Conservation (phyloP, 1,284 basidiomycete species). For the Termitomyces sp. region DNA sequence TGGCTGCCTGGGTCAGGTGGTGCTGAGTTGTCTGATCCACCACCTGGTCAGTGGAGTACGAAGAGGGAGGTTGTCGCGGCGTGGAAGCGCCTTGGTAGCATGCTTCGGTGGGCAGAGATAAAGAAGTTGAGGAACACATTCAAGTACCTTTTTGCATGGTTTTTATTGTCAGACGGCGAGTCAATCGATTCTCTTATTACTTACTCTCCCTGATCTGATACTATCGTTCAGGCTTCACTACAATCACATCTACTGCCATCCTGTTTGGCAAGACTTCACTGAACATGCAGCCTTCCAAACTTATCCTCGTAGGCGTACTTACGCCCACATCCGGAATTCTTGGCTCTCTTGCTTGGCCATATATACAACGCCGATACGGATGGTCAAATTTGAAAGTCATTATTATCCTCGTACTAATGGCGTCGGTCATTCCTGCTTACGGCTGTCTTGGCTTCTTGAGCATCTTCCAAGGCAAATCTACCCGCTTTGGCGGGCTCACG, state of each 20-base stretch:
- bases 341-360: slow-evolving; percentile 71
- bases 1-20: slow-evolving; percentile 53
- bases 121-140: slow-evolving; percentile 78
- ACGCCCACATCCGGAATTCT: slow-evolving; percentile 66
- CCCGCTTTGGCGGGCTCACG: slow-evolving; percentile 65
- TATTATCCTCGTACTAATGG: slow-evolving; percentile 60
- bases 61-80: slow-evolving; percentile 51
- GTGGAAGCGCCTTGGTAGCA: slow-evolving; percentile 63
- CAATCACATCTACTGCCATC: slow-evolving; percentile 78
- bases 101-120: slow-evolving; percentile 69
- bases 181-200: not conserved
- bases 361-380: slow-evolving; percentile 52
- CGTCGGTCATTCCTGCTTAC: slow-evolving; percentile 71
- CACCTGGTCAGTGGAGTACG: slow-evolving; percentile 36
- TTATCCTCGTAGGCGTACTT: slow-evolving; percentile 69
- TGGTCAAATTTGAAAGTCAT: slow-evolving; percentile 70
- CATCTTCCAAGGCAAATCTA: slow-evolving; percentile 36
- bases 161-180: slow-evolving; percentile 83
- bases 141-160: slow-evolving; percentile 85
- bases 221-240: slow-evolving; percentile 61
- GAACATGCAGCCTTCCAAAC: slow-evolving; percentile 64
- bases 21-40: slow-evolving; percentile 2
- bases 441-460: slow-evolving; percentile 77
- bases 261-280: slow-evolving; percentile 80
- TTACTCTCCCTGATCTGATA: not conserved